phyloP scores from a whole-genome alignment of 768 basidiomycete genomes.

The Trametes elegans region DNA sequence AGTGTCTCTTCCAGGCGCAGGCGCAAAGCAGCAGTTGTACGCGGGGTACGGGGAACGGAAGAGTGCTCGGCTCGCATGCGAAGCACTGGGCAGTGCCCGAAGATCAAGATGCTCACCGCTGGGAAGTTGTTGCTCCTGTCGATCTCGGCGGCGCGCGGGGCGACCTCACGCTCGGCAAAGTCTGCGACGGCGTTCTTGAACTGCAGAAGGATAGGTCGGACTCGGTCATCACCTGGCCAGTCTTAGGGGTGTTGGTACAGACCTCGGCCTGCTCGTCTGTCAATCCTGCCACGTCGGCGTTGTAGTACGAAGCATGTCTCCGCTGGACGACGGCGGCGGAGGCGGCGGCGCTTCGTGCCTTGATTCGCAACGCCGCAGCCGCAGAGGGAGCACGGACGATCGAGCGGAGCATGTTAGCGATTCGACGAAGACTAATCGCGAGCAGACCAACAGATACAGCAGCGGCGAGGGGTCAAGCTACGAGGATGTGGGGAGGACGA shows the following conservation, averaged over 20 bases:
- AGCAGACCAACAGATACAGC: background rate
- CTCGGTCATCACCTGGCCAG: too few relatives aligned
- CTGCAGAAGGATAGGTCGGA: slow-evolving; percentile 38
- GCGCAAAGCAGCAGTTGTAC: background rate
- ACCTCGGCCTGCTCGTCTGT: slow-evolving; percentile 83
- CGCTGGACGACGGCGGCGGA: slow-evolving; percentile 5
- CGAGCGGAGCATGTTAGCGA: slow-evolving; percentile 2
- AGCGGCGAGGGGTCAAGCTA: background rate
- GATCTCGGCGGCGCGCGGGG: slow-evolving; percentile 81
- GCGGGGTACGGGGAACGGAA: too few relatives aligned
- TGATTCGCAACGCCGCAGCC: background rate
- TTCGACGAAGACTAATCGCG: background rate
- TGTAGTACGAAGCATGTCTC: slow-evolving; percentile 59
- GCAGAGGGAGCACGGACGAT: background rate
- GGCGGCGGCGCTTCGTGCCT: background rate
- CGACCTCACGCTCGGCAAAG: slow-evolving; percentile 82
- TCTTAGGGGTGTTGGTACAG: slow-evolving; percentile 17
- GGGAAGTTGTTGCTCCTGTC: slow-evolving; percentile 87
- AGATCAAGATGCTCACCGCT: slow-evolving; percentile 46
- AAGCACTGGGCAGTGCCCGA: too few relatives aligned
- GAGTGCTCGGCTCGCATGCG: too few relatives aligned
- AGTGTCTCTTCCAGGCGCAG: background rate
- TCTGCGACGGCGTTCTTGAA: slow-evolving; percentile 77
- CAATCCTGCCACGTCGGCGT: slow-evolving; percentile 69
- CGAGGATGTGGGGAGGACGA: background rate